phyloP scores from a whole-genome alignment of 148 eudicot genomes.

The Camellia granthamiana region DNA sequence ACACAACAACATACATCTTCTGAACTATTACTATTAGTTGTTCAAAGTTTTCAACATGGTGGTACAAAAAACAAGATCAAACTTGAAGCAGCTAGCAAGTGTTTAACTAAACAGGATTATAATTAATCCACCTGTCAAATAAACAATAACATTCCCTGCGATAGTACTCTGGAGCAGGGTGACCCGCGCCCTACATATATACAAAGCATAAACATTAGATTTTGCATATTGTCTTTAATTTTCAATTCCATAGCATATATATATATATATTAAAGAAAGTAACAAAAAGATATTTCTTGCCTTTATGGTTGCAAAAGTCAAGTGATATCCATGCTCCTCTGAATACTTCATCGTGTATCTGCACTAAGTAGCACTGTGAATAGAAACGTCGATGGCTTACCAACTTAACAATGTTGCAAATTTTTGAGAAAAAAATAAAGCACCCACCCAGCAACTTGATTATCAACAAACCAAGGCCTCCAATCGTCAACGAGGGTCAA shows the following conservation, averaged over 20 bases:
- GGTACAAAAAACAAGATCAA: neutral
- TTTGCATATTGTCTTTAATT: neutral
- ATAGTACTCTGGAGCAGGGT: slow-evolving; percentile 55
- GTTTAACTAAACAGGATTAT: slow-evolving; percentile 27
- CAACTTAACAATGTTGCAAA: neutral
- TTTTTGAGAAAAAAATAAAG: neutral
- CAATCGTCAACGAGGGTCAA: neutral
- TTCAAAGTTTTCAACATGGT: neutral
- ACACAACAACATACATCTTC: no score
- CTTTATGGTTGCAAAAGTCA: slow-evolving; percentile 29
- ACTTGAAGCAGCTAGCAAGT: neutral
- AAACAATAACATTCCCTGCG: slow-evolving; percentile 47
- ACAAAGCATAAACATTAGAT: neutral
- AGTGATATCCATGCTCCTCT: slow-evolving; percentile 9
- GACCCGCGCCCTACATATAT: slow-evolving; percentile 49
- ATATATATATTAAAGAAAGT: neutral
- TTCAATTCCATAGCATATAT: neutral
- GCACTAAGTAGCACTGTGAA: neutral
- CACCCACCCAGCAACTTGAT: slow-evolving; percentile 17
- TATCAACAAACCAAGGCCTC: slow-evolving; percentile 19
- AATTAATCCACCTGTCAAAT: slow-evolving; percentile 49
- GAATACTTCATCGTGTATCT: slow-evolving; percentile 20
- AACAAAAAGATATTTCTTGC: neutral
- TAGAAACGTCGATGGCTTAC: neutral
- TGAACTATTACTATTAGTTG: no score